Base-by-base conservation (phyloP, 345 rosid species). In the Lepidium africanum region DNA sequence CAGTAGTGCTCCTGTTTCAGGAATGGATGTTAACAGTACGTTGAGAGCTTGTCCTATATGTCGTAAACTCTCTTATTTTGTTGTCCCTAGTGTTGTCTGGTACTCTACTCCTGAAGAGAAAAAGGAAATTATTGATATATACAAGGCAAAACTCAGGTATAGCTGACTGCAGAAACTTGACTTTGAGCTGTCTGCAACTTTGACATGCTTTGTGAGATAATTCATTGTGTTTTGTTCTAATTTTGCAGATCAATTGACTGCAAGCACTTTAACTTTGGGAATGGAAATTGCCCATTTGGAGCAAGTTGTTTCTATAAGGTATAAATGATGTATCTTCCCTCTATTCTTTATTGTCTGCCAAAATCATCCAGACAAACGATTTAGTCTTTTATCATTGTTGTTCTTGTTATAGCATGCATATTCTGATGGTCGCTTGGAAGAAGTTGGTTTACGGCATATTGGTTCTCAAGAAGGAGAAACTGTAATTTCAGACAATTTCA, bases 21-120 rank as follows among this genome's bases (percentile, higher is more conserved):
- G 97, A 43, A 83, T 91, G 93, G 97, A 94, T 78, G 87, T 86
- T 32, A 88, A 87, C 71, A 81, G 84, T 72, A 78, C 92, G 36
- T 73, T 87, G 80, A 87, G 97, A 83, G 80, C 96, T 3, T 94
- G 99, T 70, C 97, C 97, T 16, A 86, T 89, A 36, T 91, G 99
- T 70, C 97, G 96, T 63, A 94, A 94, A 78, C 74, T 87, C 30
- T 94, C 99, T 9, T 94, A 94, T 80, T 94, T 91, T 48, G 96
- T 94, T 73, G 84, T 91, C 73, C 99, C 99, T 1, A 94, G 96
- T 79, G 91, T 83, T 71, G 84, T 94, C 53, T 94, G 99, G 99
- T 89, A 85, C 76, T 85, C 85, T 42, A 63, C 89, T 40, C 85
- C 82, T 45, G 96, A 89, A 45, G 96, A 91, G 76, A 94, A 94